A percentile compares a stretch with the other conserved stretches of the same genome.
phyloP scores from a whole-genome alignment of 108 stramenopile genomes.

The Nannochloropsis oceanica region DNA sequence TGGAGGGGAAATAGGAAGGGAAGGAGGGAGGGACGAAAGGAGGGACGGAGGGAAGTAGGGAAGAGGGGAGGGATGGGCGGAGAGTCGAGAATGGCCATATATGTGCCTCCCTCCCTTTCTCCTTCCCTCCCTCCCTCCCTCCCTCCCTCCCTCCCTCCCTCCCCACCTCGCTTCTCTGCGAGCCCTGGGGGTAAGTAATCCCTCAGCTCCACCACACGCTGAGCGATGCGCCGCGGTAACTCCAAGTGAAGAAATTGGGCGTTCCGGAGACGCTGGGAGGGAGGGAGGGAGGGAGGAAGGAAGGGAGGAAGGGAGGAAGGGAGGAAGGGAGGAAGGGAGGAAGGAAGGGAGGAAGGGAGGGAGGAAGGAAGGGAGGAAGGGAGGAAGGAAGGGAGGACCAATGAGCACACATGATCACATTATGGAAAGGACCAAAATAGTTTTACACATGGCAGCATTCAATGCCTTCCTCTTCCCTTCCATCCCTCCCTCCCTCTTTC shows the following conservation, averaged over 20 bases:
- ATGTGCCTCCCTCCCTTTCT: neutral
- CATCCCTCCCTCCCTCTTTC: constrained; percentile 6
- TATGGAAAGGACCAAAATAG: too few relatives aligned
- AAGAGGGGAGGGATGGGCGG: neutral
- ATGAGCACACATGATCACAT: too few relatives aligned
- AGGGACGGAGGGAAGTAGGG: neutral
- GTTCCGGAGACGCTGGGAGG: constrained; percentile 51
- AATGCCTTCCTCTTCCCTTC: neutral
- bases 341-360: neutral
- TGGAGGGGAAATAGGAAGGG: constrained; percentile 14
- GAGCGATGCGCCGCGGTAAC: constrained; percentile 74
- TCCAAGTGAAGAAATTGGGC: constrained; percentile 70
- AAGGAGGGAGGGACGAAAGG: neutral
- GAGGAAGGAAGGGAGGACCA: neutral
- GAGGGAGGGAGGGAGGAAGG: neutral
- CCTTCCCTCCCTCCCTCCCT: neutral
- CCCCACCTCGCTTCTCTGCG: neutral
- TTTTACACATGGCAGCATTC: neutral
- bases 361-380: neutral
- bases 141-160: neutral
- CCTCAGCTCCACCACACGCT: constrained; percentile 66
- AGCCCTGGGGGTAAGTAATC: constrained; percentile 61
- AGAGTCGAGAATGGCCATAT: neutral
- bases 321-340: neutral
- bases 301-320: neutral